Percentiles rank a stretch among this genome's conserved stretches.
Evolutionary conservation across 1,284 basidiomycete genomes (phyloP).

Genomic region (Ustilago loliicola): DNA sequence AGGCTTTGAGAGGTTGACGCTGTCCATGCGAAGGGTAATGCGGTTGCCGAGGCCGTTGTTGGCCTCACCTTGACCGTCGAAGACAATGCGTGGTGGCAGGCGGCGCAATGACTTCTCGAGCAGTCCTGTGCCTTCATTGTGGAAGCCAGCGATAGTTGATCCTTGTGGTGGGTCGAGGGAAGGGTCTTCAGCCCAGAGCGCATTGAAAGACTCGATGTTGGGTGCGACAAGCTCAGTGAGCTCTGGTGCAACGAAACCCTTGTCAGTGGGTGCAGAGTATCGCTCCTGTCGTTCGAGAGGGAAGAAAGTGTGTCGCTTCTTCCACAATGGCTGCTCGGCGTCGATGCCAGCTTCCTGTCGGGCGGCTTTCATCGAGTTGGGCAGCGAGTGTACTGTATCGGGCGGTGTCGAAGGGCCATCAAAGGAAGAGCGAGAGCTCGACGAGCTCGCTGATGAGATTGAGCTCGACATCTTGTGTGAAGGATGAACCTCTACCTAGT

Average conservation of each 20-base stretch:
- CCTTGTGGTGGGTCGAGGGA: constrained; percentile 57
- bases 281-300: constrained; percentile 85
- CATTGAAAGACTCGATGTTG: constrained; percentile 96
- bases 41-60: constrained; percentile 69
- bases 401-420: constrained; percentile 53
- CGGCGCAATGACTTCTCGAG: constrained; percentile 85
- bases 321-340: constrained; percentile 45
- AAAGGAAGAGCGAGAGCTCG: constrained; percentile 50
- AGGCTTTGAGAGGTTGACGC: constrained; percentile 85
- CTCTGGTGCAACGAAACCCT: constrained; percentile 81
- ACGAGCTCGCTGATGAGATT: constrained; percentile 53
- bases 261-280: constrained; percentile 83
- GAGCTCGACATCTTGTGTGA: constrained; percentile 30
- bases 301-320: constrained; percentile 76
- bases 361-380: constrained; percentile 47
- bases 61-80: constrained; percentile 77
- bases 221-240: constrained; percentile 94
- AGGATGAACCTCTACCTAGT: neutral
- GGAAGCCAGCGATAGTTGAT: constrained; percentile 78
- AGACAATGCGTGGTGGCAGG: constrained; percentile 89
- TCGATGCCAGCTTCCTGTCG: constrained; percentile 41
- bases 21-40: constrained; percentile 84
- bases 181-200: constrained; percentile 74
- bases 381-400: constrained; percentile 33
- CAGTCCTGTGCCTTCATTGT: constrained; percentile 80